Evolutionary conservation across 768 basidiomycete species (phyloP).

Genomic region (Trametes punicea): DNA sequence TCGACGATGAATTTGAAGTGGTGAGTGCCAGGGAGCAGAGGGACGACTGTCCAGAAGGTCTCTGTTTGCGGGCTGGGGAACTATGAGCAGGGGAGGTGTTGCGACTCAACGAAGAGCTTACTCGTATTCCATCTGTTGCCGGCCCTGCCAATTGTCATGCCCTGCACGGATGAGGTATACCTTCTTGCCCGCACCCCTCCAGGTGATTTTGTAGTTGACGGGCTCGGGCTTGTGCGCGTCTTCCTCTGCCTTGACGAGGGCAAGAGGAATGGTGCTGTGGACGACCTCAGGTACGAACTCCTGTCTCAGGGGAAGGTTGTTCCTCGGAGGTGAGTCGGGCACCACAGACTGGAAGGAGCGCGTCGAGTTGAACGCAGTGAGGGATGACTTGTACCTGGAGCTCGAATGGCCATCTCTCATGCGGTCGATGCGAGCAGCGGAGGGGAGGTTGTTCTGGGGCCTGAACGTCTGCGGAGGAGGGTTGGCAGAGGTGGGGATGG

Average conservation of each 20-base stretch:
- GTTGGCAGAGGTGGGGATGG: constrained; percentile 40
- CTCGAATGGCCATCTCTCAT: constrained; percentile 17
- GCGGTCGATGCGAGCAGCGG: constrained; percentile 40
- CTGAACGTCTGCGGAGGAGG: constrained; percentile 25
- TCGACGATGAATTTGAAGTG: constrained; percentile 96
- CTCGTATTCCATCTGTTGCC: constrained; percentile 63
- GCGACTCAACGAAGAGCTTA: constrained; percentile 31
- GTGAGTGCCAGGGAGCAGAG: constrained; percentile 85
- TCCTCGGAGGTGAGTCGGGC: constrained; percentile 26
- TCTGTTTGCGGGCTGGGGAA: constrained; percentile 31
- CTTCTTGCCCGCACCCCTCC: constrained; percentile 60
- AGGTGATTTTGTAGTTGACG: constrained; percentile 51
- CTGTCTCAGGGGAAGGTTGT: constrained; percentile 24
- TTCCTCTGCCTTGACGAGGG: constrained; percentile 38
- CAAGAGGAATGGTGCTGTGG: constrained; percentile 58
- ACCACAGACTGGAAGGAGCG: constrained; percentile 36
- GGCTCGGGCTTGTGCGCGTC: constrained; percentile 31
- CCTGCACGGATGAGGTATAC: constrained; percentile 72
- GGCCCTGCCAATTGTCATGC: constrained; percentile 73
- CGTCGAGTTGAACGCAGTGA: constrained; percentile 42
- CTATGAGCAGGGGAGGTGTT: not conserved
- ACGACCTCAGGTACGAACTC: constrained; percentile 57
- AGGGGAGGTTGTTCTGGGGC: constrained; percentile 36
- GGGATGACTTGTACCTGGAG: constrained; percentile 33
- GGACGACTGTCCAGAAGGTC: constrained; percentile 39